Base-by-base conservation (phyloP, 371 early-diverging fungal species). In the Mucor ambiguus region DNA sequence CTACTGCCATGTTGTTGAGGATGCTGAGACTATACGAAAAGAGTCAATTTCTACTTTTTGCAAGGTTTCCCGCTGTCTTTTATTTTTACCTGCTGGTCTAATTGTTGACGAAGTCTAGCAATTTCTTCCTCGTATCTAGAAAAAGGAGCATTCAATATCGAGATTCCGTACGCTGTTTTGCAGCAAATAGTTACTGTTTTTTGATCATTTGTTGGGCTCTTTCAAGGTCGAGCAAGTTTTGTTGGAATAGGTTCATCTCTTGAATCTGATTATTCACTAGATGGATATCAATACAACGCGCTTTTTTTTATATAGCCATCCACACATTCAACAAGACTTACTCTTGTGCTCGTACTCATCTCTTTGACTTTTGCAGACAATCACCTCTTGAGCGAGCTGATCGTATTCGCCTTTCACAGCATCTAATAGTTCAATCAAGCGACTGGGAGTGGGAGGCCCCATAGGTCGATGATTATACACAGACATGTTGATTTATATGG, bases 331-430 rank as follows among this genome's bases (percentile, higher is more conserved):
- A n/a, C n/a, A n/a, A n/a, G n/a, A n/a, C 60, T 77, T 86, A 93
- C 93, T 83, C 73, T 92, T 90, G 69, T 92, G 90, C 73, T 95
- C 96, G 69, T 87, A 87, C 64, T 96, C 96, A 67, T 95, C 95
- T 58, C 93, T 78, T 75, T 93, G 93, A 52, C 82, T 80, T 76
- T 90, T 90, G 74, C 76, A 87, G 26, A 85, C 75, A 58, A 85
- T 77, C 9, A 86, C 83, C 64, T 96, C 96, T 74, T 93, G 90
- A 44, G 83, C 83, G 37, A 92, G 72, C 63, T 71, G 82, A 64
- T 95, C 95, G 60, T 89, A 92, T 77, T 96, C 96, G 58, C 66
- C 72, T 52, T 89, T 89, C 58, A 95, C 77, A 37, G 92, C 85
- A 67, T 96, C 96, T 60, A 95, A 75, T 48, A 94, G 82, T 72